A percentile compares a stretch with the other conserved stretches of the same genome.
phyloP scores from a whole-genome alignment of 257 asterid species.

The Ocimum tenuiflorum region DNA sequence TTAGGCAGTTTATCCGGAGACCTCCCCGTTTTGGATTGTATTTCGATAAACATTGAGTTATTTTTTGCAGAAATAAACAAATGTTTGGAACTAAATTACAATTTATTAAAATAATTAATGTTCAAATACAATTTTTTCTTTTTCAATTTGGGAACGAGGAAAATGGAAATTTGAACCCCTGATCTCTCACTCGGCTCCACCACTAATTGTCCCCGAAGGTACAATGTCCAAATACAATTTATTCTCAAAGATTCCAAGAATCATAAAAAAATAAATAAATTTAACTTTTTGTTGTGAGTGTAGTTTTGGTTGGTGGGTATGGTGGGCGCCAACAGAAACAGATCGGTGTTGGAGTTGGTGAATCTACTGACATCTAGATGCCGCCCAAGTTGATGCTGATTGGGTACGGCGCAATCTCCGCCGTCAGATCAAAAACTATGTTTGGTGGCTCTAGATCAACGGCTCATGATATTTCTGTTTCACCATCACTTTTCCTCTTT shows the following conservation, averaged over 20 bases:
- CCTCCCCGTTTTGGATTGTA: no score
- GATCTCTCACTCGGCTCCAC: no score
- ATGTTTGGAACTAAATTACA: no score
- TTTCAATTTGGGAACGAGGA: no score
- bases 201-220: no score
- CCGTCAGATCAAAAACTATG: conserved; percentile 2
- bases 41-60: no score
- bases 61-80: no score
- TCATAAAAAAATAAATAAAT: neutral
- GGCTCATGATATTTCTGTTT: neutral
- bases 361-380: neutral
- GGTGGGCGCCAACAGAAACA: neutral
- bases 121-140: no score
- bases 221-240: neutral
- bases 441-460: conserved; percentile 4
- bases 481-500: neutral
- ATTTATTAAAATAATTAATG: no score
- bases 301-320: neutral
- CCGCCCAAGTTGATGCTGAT: conserved; percentile 9
- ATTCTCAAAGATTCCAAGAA: neutral
- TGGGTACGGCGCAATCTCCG: neutral
- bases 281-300: neutral
- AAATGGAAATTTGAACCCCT: neutral
- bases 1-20: no score
- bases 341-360: conserved; percentile 13